phyloP scores from a whole-genome alignment of 306 rosid species.

The Purshia tridentata region DNA sequence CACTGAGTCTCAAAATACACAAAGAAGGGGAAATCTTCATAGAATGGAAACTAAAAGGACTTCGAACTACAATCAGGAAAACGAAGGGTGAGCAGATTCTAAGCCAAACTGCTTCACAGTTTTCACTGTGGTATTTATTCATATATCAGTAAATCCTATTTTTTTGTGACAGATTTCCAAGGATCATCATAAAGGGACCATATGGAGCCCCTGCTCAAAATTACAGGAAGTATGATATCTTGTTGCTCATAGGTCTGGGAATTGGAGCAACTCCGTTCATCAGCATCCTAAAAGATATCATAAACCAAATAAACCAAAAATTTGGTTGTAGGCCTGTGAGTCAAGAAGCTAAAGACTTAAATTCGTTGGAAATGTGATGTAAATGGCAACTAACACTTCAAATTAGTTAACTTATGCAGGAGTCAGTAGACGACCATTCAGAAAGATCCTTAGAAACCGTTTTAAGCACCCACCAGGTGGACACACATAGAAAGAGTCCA shows the following conservation, averaged over 20 bases:
- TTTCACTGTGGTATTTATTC: not conserved
- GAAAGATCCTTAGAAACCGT: not conserved
- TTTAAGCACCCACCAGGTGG: not conserved
- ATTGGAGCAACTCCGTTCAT: constrained; percentile 96
- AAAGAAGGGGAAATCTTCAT: constrained; percentile 50
- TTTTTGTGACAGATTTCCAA: constrained; percentile 55
- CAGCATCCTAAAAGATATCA: constrained; percentile 79
- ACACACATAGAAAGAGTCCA: constrained; percentile 43
- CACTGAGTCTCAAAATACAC: constrained; percentile 45
- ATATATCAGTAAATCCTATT: constrained; percentile 1
- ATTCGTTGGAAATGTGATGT: not conserved
- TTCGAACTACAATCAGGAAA: constrained; percentile 22
- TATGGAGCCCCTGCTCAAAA: constrained; percentile 94
- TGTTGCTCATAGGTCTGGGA: constrained; percentile 83
- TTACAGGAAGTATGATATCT: constrained; percentile 72
- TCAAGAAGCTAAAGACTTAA: constrained; percentile 3
- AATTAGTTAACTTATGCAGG: constrained; percentile 25
- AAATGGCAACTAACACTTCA: constrained; percentile 4
- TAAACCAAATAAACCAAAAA: constrained; percentile 47
- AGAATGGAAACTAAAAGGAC: constrained; percentile 63
- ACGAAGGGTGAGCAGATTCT: constrained; percentile 44
- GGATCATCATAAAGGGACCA: constrained; percentile 80
- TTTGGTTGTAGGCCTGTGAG: constrained; percentile 38
- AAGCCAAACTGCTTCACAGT: not conserved
- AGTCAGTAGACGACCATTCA: not conserved